A percentile compares a stretch with the other conserved stretches of the same genome.
Conservation (phyloP, 75 land plant genomes). For the Selaginella moellendorffii region DNA sequence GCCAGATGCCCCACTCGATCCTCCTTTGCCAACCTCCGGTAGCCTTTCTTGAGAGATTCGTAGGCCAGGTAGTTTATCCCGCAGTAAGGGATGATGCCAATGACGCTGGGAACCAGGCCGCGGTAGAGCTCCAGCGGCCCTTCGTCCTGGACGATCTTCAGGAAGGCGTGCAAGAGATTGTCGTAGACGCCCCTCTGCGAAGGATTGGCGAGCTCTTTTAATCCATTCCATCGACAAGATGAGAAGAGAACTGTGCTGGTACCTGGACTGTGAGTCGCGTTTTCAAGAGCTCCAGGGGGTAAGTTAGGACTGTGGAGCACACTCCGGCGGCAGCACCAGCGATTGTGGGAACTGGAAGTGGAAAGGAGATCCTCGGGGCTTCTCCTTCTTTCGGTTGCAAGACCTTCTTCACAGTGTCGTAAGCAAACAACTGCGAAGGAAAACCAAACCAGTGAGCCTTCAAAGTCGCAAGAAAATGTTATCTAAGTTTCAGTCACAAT, state of each 20-base stretch:
- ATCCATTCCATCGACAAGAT: too few relatives aligned
- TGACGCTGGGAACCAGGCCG: slow-evolving; percentile 76
- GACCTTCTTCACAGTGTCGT: neutral
- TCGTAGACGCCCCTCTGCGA: slow-evolving; percentile 70
- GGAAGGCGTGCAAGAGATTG: slow-evolving; percentile 56
- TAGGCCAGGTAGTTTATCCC: slow-evolving; percentile 89
- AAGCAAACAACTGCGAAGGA: neutral
- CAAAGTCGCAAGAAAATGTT: too few relatives aligned
- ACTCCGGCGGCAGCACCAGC: neutral
- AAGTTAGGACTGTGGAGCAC: neutral
- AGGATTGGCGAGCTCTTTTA: too few relatives aligned
- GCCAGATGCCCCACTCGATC: slow-evolving; percentile 58
- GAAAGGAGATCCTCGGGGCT: neutral
- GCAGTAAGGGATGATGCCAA: slow-evolving; percentile 90
- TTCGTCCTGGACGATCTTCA: slow-evolving; percentile 66
- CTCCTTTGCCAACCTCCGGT: slow-evolving; percentile 48
- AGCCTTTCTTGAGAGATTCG: slow-evolving; percentile 51
- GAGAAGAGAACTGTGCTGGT: too few relatives aligned
- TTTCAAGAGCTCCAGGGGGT: neutral
- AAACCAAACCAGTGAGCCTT: too few relatives aligned
- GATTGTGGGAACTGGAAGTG: neutral
- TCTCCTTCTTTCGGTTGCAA: neutral
- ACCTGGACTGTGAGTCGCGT: neutral
- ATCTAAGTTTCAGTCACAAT: too few relatives aligned
- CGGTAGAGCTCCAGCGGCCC: slow-evolving; percentile 78